Conservation (phyloP, 106 monocot genomes). For the Apostasia ramifera region DNA sequence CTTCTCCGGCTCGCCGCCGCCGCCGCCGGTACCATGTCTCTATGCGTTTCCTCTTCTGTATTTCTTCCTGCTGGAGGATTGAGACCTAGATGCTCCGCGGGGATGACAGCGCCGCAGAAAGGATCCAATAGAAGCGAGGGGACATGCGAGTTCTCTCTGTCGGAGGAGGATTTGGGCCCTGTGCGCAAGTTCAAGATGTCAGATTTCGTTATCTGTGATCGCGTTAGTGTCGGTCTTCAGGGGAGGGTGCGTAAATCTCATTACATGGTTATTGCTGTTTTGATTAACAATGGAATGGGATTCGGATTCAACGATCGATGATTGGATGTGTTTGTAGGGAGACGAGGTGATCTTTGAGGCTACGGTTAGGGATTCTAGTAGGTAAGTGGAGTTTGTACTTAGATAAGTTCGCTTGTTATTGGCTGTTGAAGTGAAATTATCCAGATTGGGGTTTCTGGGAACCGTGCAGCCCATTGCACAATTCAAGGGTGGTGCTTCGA, state of each 20-base stretch:
- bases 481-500: slow-evolving; percentile 80
- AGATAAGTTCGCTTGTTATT: neutral
- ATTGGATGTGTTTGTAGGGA: slow-evolving; percentile 29
- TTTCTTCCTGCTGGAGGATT: neutral
- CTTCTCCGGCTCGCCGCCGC: neutral
- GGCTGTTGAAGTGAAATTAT: neutral
- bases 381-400: slow-evolving; percentile 32
- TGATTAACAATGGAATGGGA: neutral
- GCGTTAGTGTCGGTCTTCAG: slow-evolving; percentile 78
- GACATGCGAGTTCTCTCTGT: slow-evolving; percentile 2
- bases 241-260: slow-evolving; percentile 46
- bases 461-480: slow-evolving; percentile 59
- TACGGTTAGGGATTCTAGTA: slow-evolving; percentile 50
- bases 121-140: slow-evolving; percentile 8
- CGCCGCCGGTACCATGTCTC: neutral
- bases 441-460: slow-evolving; percentile 4
- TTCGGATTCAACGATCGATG: neutral
- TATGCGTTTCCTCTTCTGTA: neutral
- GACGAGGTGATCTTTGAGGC: slow-evolving; percentile 96
- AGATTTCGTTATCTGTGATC: slow-evolving; percentile 61
- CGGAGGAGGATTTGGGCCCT: slow-evolving; percentile 28
- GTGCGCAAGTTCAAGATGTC: slow-evolving; percentile 50
- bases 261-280: neutral
- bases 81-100: slow-evolving; percentile 16
- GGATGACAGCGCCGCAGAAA: neutral